Base-by-base conservation (phyloP, 768 basidiomycete genomes). In the Mycena latifolia region DNA sequence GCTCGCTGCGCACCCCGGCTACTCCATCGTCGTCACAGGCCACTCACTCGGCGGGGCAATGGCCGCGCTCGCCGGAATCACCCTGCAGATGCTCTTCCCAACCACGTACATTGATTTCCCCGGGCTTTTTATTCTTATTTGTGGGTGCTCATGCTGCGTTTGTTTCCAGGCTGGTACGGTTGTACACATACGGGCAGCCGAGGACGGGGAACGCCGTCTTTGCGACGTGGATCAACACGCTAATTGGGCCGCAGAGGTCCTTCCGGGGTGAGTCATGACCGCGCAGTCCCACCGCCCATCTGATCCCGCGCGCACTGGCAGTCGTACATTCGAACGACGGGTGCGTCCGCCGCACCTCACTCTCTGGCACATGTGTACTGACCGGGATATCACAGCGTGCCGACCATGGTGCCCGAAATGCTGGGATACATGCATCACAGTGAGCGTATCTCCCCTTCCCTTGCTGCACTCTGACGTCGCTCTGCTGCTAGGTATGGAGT, bases 31-130 rank as follows among this genome's bases (percentile, higher is more conserved):
- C 24, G 70, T 73, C 15, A 75, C 77, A 29, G 81, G 82, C 17
- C 83, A 84, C 72, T 84, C 82, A 2, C 67, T 83, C 17, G 82
- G 82, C 67, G 82, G 83, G 37, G 73, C 82, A 4, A 70, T 82
- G 52, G 79, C 81, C 5, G 78, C 77, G 41, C 72, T 83, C 14
- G 81, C 80, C 17, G 79, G 76, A 17, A 64, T 81, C 14, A 76
- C 77, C 8, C 61, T 81, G 31, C 73, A 61, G 46, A 67, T 72
- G 61, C 75, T 70, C 35, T 81, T 79, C 63, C 73, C 74, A 17
- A 71, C 60, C 37, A 68, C 46, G 61, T 75, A 22, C 55, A 52
- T 51, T 31, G 20, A 14, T 27, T 59, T 39, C 0, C 20, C n/a
- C 27, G 15, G 7, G 31, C 31, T 8, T 39, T 47, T 43, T n/a